Base-by-base conservation (phyloP, 495 filamentous ascomycete genomes). In the Podospora pseudopauciseta region DNA sequence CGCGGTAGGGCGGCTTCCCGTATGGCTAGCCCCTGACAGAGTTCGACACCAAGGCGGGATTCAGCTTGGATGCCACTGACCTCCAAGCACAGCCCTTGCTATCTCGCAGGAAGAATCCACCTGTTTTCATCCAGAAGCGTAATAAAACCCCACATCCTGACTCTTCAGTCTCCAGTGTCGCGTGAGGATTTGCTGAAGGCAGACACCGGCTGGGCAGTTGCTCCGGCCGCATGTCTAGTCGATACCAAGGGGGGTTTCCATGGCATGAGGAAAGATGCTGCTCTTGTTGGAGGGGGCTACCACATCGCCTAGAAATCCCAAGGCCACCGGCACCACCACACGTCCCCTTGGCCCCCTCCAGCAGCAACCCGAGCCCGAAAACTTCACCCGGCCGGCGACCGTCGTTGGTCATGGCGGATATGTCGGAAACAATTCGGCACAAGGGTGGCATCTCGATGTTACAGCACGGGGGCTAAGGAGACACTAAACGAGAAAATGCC, bases 21-120 rank as follows among this genome's bases (percentile, higher is more conserved):
- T 63, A 39, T 49, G n/a, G 18, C 61, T 44, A 63, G 18, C 61
- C 61, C 61, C 61, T 63, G 61, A 63, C 53, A 63, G 34, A 63
- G 61, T 63, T 63, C 61, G 30, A 34, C 30, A 63, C 61, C 61
- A 63, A 63, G 61, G 61, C 16, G 61, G 30, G 61, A 49, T 49
- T 11, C 39, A 11, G 39, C 39, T 49, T 16, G 55, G 55, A 63
- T 49, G 18, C n/a, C 61, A 63, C 61, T 63, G 30, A 19, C 18
- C 30, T 63, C 30, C 61, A 49, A 32, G 61, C 61, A 63, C n/a
- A 15, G 32, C 18, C 61, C 61, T 19, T 63, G 61, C 30, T 44
- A 4, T 32, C 30, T 32, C n/a, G 61, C 61, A 63, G 32, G 30
- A 44, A 9, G 30, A 28, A 13, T 30, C 59, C 59, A 59, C 56